These are phyloP conservation scores for Basipetospora chlamydospora DNA, from an alignment of 2,329 filamentous ascomycete species.

Conservation along the genomic window DNA sequence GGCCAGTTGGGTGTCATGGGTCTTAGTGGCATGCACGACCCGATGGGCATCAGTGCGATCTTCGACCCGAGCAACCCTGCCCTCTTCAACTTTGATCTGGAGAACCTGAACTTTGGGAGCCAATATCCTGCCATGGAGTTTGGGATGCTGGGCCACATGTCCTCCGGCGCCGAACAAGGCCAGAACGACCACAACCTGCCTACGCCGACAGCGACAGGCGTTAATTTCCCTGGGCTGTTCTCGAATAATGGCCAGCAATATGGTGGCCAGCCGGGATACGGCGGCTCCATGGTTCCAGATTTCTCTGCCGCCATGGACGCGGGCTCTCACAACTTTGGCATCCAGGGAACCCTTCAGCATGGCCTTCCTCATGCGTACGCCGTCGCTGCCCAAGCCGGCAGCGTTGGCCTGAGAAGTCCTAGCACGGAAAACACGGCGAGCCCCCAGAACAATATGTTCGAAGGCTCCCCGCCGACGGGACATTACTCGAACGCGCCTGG, in stretches of 20 bases:
- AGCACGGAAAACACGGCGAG: constrained; percentile 49
- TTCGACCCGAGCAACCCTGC: constrained; percentile 89
- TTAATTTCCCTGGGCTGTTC: constrained; percentile 16
- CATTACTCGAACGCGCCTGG: constrained; percentile 4
- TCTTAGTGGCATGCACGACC: constrained; percentile 32
- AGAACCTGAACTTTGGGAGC: constrained; percentile 59
- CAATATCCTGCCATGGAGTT: constrained; percentile 94
- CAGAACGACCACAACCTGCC: constrained; percentile 45
- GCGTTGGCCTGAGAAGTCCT: constrained; percentile 47
- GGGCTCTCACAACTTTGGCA: constrained; percentile 30
- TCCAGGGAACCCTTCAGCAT: constrained; percentile 45
- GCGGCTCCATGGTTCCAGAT: constrained; percentile 35
- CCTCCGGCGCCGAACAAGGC: constrained; percentile 70
- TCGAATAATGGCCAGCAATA: constrained; percentile 1
- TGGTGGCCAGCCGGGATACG: constrained; percentile 24
- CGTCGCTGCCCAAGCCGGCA: constrained; percentile 48
- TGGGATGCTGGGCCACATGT: constrained; percentile 92
- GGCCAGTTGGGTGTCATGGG: constrained; percentile 32
- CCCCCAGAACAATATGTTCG: constrained; percentile 40
- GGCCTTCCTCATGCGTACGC: constrained; percentile 51
- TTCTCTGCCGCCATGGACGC: constrained; percentile 36
- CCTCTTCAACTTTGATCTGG: constrained; percentile 89
- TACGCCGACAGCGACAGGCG: constrained; percentile 21
- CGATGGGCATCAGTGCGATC: constrained; percentile 42
- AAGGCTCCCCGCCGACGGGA: constrained; percentile 26